Evolutionary conservation across 139 green algal species (phyloP).

Genomic region (Limnomonas spitsbergensis): DNA sequence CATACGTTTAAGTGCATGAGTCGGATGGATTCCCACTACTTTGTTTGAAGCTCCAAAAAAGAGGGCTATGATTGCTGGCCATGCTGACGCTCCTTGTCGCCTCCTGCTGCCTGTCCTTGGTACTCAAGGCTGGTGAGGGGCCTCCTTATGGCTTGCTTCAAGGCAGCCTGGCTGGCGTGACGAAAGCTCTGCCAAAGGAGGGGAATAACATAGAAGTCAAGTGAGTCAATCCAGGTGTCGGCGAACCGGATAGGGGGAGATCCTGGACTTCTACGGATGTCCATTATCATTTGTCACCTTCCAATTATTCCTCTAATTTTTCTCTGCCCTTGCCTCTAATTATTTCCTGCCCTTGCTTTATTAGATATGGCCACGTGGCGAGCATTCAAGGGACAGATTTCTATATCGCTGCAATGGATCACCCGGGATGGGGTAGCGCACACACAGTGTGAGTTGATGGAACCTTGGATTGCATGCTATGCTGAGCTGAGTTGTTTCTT

Average conservation of each 20-base stretch:
- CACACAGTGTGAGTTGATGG: conserved; percentile 20
- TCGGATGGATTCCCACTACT: no score
- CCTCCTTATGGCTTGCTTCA: conserved; percentile 35
- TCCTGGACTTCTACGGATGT: neutral
- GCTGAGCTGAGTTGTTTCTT: neutral
- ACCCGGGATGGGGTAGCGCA: conserved; percentile 17
- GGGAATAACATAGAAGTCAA: conserved; percentile 10
- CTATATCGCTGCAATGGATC: conserved; percentile 32
- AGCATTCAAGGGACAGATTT: conserved; percentile 18
- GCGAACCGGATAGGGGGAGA: neutral
- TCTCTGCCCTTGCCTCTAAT: neutral
- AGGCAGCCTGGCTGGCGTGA: conserved; percentile 24
- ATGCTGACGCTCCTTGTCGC: neutral
- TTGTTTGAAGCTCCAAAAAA: no score
- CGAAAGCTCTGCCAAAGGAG: conserved; percentile 11
- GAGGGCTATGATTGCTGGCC: neutral
- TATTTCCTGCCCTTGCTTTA: neutral
- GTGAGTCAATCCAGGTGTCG: neutral
- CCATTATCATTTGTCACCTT: neutral
- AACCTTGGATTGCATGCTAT: neutral
- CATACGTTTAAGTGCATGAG: no score
- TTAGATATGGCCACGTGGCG: conserved; percentile 1
- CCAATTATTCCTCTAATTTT: neutral
- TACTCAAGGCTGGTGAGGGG: conserved; percentile 17
- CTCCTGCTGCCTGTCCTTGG: neutral